phyloP scores from a whole-genome alignment of 805 yeast species.

The Lipomyces yamadae region DNA sequence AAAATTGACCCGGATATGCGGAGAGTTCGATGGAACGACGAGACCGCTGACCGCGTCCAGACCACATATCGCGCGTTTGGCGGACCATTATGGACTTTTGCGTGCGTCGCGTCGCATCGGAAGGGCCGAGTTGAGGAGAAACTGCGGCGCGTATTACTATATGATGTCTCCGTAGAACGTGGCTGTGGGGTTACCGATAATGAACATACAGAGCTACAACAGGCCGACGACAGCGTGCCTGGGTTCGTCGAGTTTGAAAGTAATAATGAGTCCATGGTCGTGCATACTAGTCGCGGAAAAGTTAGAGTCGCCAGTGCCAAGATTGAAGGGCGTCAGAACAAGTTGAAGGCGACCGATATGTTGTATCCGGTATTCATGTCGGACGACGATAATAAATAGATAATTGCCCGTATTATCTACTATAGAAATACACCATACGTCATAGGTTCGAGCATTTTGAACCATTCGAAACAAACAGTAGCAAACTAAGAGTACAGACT shows the following conservation, averaged over 20 bases:
- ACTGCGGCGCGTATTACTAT: neutral
- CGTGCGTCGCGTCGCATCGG: neutral
- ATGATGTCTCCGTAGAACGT: neutral
- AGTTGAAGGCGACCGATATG: neutral
- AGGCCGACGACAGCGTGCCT: neutral
- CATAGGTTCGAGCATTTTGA: neutral
- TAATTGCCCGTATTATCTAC: neutral
- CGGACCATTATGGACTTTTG: slow-evolving; percentile 30
- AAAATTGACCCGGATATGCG: slow-evolving; percentile 21
- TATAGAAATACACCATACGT: neutral
- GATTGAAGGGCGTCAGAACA: neutral
- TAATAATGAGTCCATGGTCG: slow-evolving; percentile 1
- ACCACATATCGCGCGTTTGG: slow-evolving; percentile 35
- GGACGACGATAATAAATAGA: neutral
- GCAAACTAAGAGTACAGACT: neutral
- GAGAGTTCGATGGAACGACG: slow-evolving; percentile 19
- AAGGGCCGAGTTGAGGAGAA: neutral
- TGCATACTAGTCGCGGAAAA: neutral
- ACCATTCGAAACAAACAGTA: neutral
- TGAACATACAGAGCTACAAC: neutral
- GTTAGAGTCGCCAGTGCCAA: neutral
- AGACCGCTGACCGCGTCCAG: slow-evolving; percentile 21
- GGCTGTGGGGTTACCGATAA: neutral
- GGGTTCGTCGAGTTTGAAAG: slow-evolving; percentile 1
- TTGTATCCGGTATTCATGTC: neutral